These are phyloP conservation scores for Alternaria arbusti DNA, from an alignment of 2,329 filamentous ascomycete genomes.

Conservation along the genomic window DNA sequence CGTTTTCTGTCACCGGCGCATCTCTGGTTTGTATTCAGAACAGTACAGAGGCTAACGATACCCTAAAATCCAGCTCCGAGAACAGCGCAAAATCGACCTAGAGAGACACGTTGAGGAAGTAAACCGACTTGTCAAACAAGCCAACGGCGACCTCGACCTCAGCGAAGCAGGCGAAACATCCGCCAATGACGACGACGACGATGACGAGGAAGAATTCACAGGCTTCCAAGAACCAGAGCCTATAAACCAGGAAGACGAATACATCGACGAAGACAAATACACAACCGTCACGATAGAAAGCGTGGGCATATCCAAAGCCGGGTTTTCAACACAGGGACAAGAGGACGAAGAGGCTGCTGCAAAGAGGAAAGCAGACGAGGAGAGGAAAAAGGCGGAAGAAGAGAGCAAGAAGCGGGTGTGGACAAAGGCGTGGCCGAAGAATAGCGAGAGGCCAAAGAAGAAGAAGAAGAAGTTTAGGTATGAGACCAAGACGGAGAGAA, in stretches of 20 bases:
- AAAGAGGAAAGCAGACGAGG: constrained; percentile 31
- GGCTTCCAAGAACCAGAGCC: constrained; percentile 57
- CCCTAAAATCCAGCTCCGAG: constrained; percentile 68
- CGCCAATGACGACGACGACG: constrained; percentile 49
- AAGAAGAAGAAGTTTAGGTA: constrained; percentile 94
- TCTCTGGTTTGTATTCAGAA: not conserved
- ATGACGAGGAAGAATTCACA: constrained; percentile 65
- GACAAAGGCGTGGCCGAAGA: constrained; percentile 61
- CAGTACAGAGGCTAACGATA: not conserved
- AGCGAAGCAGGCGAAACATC: constrained; percentile 47
- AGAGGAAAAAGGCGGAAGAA: constrained; percentile 37
- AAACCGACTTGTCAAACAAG: constrained; percentile 70
- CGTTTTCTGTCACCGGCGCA: not conserved
- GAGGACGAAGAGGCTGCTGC: constrained; percentile 25
- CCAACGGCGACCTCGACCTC: constrained; percentile 50
- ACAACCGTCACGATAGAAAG: constrained; percentile 94
- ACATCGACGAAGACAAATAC: constrained; percentile 94
- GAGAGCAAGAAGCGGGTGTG: constrained; percentile 58
- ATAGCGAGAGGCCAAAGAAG: constrained; percentile 64
- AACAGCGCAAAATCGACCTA: constrained; percentile 81
- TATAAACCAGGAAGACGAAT: constrained; percentile 86
- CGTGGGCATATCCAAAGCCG: constrained; percentile 78
- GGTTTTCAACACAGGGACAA: constrained; percentile 64
- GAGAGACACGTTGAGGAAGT: constrained; percentile 82
- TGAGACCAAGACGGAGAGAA: constrained; percentile 84